Evolutionary conservation across 306 rosid species (phyloP).

Genomic region (Dryas alaskensis): DNA sequence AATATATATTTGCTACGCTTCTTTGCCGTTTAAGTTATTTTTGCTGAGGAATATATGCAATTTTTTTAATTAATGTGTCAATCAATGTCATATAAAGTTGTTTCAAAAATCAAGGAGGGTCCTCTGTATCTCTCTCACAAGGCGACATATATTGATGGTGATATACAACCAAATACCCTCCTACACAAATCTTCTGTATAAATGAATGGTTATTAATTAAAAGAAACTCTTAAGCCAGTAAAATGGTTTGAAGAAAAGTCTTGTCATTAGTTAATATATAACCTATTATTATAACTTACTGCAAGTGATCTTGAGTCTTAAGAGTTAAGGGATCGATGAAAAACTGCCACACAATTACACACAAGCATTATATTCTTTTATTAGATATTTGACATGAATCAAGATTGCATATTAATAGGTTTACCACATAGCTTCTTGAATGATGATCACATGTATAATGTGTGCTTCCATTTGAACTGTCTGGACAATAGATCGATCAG

Average conservation of each 20-base stretch:
- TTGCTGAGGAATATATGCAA: neutral
- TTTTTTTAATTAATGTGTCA: neutral
- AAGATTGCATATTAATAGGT: too few relatives aligned
- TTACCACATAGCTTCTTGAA: too few relatives aligned
- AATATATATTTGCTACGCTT: neutral
- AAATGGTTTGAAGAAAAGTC: constrained; percentile 3
- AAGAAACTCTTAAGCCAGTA: neutral
- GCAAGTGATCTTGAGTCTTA: too few relatives aligned
- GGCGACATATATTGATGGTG: constrained; percentile 12
- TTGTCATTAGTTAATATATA: too few relatives aligned
- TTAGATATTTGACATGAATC: too few relatives aligned
- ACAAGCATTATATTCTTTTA: too few relatives aligned
- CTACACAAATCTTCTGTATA: neutral
- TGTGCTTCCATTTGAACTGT: too few relatives aligned
- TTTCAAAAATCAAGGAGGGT: neutral
- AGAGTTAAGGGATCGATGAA: too few relatives aligned
- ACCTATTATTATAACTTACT: too few relatives aligned
- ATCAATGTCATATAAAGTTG: constrained; percentile 9
- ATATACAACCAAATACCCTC: constrained; percentile 14
- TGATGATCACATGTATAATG: too few relatives aligned
- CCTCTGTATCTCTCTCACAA: constrained; percentile 8
- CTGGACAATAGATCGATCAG: too few relatives aligned
- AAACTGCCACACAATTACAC: too few relatives aligned
- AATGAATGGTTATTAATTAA: neutral
- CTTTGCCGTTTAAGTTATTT: constrained; percentile 8